Base-by-base conservation (phyloP, 768 basidiomycete species). In the Suillus placidus region DNA sequence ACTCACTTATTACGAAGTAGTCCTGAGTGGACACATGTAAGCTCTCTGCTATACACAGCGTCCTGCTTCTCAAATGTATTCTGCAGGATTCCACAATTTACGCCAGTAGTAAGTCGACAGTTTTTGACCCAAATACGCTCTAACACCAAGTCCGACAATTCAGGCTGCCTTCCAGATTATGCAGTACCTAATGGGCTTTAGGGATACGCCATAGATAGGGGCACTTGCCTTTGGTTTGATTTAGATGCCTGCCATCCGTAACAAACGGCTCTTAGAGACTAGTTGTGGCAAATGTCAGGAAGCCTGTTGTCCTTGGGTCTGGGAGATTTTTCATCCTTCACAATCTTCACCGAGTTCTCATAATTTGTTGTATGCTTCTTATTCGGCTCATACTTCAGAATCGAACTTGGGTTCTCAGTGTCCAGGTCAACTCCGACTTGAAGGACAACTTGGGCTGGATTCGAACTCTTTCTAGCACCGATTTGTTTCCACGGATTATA, bases 1-100 rank as follows among this genome's bases (percentile, higher is more conserved):
- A 14, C 73, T 92, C 69, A 87, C 90, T 0, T 92, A 87, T 67
- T 79, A 82, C 37, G 91, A 93, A 71, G 85, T 93, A 26, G 80
- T 70, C 30, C 81, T 91, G 8, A 87, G 87, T 68, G 92, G 91
- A 20, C 91, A 93, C 68, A 92, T 92, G 90, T 52, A 38, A 20
- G 49, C 57, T 58, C 61, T 12, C 37, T 2, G 16, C 14, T 9
- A 26, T 18, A 26, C 34, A 40, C 2, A 38, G 30, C 18, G 2
- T 40, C 23, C 16, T 6, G 37, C 2, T 38, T 38, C 37, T 58
- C 16, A 58, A 6, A 30, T 26, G 16, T 40, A 1, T 30, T 10
- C 10, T 40, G 8, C 8, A 58, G 57, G 57, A 75, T 91, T 3
- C 89, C 89, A 6, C 86, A 88, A 76, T 90, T 85, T 73, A 84